A percentile compares a stretch with the other conserved stretches of the same genome.
These are phyloP conservation scores for Rhizophora mangle DNA, from an alignment of 345 rosid species.

Conservation along the genomic window DNA sequence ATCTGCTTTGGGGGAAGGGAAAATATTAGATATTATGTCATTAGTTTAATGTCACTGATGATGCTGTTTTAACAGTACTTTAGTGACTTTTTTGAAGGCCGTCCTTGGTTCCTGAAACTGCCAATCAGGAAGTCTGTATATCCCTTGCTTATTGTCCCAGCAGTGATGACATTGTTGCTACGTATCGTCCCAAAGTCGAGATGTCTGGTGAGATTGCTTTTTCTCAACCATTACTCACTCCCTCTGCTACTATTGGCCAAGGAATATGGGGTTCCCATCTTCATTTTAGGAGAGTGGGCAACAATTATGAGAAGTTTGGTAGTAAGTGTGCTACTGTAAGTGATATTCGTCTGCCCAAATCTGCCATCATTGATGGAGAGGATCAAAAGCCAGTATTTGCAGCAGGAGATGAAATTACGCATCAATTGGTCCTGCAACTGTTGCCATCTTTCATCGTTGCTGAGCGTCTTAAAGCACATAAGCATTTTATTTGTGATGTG, in stretches of 20 bases:
- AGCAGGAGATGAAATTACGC: conserved; percentile 58
- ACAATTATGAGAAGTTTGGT: conserved; percentile 44
- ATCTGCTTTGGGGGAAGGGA: too few species aligned
- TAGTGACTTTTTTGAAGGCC: conserved; percentile 44
- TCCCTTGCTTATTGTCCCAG: conserved; percentile 60
- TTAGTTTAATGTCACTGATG: background rate
- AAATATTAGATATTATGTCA: too few species aligned
- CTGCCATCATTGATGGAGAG: conserved; percentile 48
- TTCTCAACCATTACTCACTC: conserved; percentile 46
- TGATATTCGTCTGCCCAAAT: conserved; percentile 62
- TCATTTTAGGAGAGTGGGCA: conserved; percentile 47
- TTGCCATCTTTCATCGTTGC: conserved; percentile 46
- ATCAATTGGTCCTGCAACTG: conserved; percentile 57
- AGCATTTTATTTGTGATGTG: conserved; percentile 59
- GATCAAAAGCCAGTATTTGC: conserved; percentile 45
- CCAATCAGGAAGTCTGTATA: conserved; percentile 70
- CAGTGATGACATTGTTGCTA: conserved; percentile 58
- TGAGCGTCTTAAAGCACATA: conserved; percentile 43
- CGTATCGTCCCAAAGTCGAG: conserved; percentile 70
- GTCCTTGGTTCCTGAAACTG: conserved; percentile 48
- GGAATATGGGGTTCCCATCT: conserved; percentile 55
- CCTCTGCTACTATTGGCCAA: conserved; percentile 38
- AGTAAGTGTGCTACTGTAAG: conserved; percentile 47
- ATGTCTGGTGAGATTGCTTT: conserved; percentile 31
- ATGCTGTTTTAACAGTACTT: conserved; percentile 25